These are phyloP conservation scores for Irpex sp. DNA, from an alignment of 1,284 basidiomycete species.

Conservation along the genomic window DNA sequence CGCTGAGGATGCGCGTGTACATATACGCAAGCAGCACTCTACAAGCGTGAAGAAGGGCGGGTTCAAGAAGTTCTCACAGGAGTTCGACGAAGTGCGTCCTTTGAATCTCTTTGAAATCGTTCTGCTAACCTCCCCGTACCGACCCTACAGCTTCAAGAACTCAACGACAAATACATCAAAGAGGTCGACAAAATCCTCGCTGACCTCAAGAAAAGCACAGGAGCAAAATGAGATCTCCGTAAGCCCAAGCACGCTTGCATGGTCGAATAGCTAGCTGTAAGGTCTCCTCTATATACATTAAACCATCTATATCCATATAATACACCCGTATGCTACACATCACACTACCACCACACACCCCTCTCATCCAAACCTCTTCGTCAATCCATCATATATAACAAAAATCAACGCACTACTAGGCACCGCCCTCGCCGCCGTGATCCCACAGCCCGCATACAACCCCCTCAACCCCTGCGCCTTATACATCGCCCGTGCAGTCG, in stretches of 20 bases:
- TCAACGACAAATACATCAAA: constrained; percentile 54
- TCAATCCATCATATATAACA: constrained; percentile 81
- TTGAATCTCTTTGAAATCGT: neutral
- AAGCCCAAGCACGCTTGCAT: neutral
- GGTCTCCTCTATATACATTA: constrained; percentile 1
- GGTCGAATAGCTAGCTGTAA: no score
- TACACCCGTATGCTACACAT: constrained; percentile 1
- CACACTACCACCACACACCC: neutral
- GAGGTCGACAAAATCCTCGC: constrained; percentile 66
- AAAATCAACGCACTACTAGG: constrained; percentile 93
- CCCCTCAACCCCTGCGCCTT: constrained; percentile 75
- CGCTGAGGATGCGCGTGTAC: constrained; percentile 72
- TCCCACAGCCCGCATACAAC: constrained; percentile 93
- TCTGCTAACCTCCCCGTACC: constrained; percentile 1
- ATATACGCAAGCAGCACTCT: constrained; percentile 66
- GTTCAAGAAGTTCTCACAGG: constrained; percentile 62
- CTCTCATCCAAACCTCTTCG: constrained; percentile 47
- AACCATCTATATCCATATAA: constrained; percentile 4
- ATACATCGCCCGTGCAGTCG: constrained; percentile 77
- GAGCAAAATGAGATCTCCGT: constrained; percentile 14
- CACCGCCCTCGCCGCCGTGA: constrained; percentile 85
- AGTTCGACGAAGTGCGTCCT: constrained; percentile 54
- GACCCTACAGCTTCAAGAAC: constrained; percentile 62
- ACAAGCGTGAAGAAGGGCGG: constrained; percentile 65
- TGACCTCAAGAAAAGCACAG: constrained; percentile 57